Base-by-base conservation (phyloP, 345 rosid species). In the Populus pruinosa region DNA sequence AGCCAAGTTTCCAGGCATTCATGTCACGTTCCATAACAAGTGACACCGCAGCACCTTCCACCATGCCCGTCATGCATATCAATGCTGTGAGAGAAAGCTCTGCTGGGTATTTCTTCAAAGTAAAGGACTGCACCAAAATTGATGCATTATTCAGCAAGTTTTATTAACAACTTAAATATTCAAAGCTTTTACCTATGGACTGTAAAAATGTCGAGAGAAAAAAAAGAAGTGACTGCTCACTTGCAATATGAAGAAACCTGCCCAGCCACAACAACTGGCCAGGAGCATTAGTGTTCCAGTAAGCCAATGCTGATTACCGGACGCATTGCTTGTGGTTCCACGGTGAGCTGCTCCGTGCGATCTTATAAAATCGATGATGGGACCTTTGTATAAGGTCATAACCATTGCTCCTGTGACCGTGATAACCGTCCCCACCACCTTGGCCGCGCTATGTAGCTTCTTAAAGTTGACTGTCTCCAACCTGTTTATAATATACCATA, bases 351-450 rank as follows among this genome's bases (percentile, higher is more conserved):
- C 79, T 67, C 89, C 90, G 2, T 83, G 85, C 11, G 80, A 14
- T 69, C 72, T 82, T 1, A 88, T 21, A 44, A 95, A 81, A 53
- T 91, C 79, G 25, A 95, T 65, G 67, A 90, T 83, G 39, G 98
- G 99, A 63, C 99, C 99, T 77, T 89, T 93, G 91, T 90, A 91
- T 49, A 95, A 76, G 2, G 99, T 95, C 99, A 95, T 95, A 25
- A 91, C 93, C 99, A 92, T 92, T 0, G 99, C 97, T 79, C 99
- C 99, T 10, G 76, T 73, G 3, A 93, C 89, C 1, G 98, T 93
- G 53, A 95, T 82, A 3, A 65, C 85, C 12, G 99, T 95, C 70
- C 99, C 99, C 8, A 89, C 16, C 5, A 91, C 85, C 80, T 93
- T 95, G 12, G 98, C 97, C 39, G 90, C 25, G 85, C 97, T 90